These are phyloP conservation scores for Mycena alexandri DNA, from an alignment of 768 basidiomycete species.

Conservation along the genomic window DNA sequence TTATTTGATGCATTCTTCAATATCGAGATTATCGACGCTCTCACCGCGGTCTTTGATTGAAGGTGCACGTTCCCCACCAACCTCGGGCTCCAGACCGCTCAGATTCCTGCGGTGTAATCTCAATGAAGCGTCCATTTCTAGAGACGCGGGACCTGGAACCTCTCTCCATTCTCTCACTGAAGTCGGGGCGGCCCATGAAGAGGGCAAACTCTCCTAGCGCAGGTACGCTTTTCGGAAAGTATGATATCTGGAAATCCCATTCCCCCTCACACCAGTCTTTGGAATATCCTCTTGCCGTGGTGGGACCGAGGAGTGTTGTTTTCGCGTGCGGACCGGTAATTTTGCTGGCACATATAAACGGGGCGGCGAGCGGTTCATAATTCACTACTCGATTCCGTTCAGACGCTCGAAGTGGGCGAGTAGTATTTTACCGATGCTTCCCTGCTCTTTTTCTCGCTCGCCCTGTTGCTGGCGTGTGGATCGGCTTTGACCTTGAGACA, in stretches of 20 bases:
- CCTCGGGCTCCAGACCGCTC: background rate
- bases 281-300: background rate
- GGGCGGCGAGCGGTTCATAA: no score
- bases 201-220: no score
- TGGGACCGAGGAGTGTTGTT: background rate
- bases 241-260: no score
- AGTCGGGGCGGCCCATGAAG: conserved; percentile 8
- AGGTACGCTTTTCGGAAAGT: no score
- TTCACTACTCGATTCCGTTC: background rate
- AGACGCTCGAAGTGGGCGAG: background rate
- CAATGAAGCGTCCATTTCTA: no score
- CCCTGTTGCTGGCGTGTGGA: background rate
- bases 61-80: no score
- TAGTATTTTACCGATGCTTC: background rate
- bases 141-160: background rate
- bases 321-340: no score
- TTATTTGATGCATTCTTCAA: no score
- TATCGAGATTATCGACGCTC: no score
- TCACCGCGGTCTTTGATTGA: no score
- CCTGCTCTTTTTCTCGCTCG: conserved; percentile 2
- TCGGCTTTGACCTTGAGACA: conserved; percentile 5
- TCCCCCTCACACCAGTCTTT: background rate
- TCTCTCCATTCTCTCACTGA: conserved; percentile 6
- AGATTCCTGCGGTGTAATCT: background rate
- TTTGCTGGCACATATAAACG: conserved; percentile 2